phyloP scores from a whole-genome alignment of 768 basidiomycete species.

The Ramaria rubella region DNA sequence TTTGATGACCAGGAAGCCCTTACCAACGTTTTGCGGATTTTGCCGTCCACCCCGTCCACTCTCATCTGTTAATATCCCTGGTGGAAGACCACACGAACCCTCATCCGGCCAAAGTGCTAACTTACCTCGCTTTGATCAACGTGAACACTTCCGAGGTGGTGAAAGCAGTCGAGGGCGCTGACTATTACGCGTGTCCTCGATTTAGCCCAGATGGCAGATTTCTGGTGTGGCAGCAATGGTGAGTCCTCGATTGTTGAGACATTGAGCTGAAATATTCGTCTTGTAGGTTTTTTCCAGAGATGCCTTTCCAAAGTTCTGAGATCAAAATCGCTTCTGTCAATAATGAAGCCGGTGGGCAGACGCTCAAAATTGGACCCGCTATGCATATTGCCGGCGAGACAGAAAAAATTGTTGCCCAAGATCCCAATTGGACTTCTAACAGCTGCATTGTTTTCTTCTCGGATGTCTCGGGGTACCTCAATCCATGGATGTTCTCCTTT shows the following conservation, averaged over 20 bases:
- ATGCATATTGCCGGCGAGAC: slow-evolving; percentile 18
- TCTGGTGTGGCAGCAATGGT: slow-evolving; percentile 25
- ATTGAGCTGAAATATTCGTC: neutral
- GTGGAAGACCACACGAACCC: slow-evolving; percentile 28
- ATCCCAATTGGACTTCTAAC: slow-evolving; percentile 25
- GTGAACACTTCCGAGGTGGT: slow-evolving; percentile 11
- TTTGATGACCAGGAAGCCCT: slow-evolving; percentile 17
- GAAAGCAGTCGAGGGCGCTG: slow-evolving; percentile 19
- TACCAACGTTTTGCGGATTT: slow-evolving; percentile 28
- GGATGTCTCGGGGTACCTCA: slow-evolving; percentile 26
- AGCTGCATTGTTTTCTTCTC: slow-evolving; percentile 24
- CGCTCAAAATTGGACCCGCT: slow-evolving; percentile 3
- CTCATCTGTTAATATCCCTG: slow-evolving; percentile 23
- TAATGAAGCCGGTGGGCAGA: neutral
- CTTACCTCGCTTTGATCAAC: slow-evolving; percentile 22
- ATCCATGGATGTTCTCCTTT: slow-evolving; percentile 21
- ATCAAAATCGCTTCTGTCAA: slow-evolving; percentile 18
- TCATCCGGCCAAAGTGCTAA: slow-evolving; percentile 22
- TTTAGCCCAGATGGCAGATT: slow-evolving; percentile 23
- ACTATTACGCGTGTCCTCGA: slow-evolving; percentile 28
- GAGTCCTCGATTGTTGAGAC: neutral
- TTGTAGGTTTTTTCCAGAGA: slow-evolving; percentile 21
- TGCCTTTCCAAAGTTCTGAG: slow-evolving; percentile 30
- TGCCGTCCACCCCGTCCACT: slow-evolving; percentile 20
- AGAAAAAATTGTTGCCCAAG: slow-evolving; percentile 14